Conservation (phyloP, 2,329 filamentous ascomycete species). For the Lasiodiplodia hormozganensis region DNA sequence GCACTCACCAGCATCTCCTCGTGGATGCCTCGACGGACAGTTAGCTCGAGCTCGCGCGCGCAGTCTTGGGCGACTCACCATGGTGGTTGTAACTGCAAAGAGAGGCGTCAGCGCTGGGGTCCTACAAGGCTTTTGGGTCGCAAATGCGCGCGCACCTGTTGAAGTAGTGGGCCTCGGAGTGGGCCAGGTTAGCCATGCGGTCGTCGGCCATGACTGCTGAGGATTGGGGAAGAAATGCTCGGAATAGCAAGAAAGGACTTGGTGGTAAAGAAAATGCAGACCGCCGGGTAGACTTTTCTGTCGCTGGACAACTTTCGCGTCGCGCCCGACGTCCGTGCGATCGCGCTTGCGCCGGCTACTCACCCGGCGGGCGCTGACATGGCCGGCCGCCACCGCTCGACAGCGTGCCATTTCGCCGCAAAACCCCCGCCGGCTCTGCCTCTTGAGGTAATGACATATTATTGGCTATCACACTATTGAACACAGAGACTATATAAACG, state of each 20-base stretch:
- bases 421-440: neutral
- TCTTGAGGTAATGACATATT: neutral
- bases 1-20: slow-evolving; percentile 94
- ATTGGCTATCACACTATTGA: slow-evolving; percentile 8
- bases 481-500: neutral
- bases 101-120: slow-evolving; percentile 46
- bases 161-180: slow-evolving; percentile 99
- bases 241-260: neutral
- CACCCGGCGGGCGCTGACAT: slow-evolving; percentile 6
- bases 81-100: slow-evolving; percentile 89
- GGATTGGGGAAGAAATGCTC: neutral
- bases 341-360: neutral
- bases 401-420: slow-evolving; percentile 14
- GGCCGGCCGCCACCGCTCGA: neutral
- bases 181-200: slow-evolving; percentile 73
- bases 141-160: slow-evolving; percentile 72
- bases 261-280: slow-evolving; percentile 11
- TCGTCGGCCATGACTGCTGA: slow-evolving; percentile 32
- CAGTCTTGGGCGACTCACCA: slow-evolving; percentile 65
- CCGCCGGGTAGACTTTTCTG: slow-evolving; percentile 27
- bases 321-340: slow-evolving; percentile 14
- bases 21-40: slow-evolving; percentile 73
- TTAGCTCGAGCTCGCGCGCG: slow-evolving; percentile 5
- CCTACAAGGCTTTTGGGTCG: slow-evolving; percentile 32
- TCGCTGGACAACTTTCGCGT: slow-evolving; percentile 25